A percentile compares a stretch with the other conserved stretches of the same genome.
These are phyloP conservation scores for Buddleja alternifolia DNA, from an alignment of 257 asterid species.

Conservation along the genomic window DNA sequence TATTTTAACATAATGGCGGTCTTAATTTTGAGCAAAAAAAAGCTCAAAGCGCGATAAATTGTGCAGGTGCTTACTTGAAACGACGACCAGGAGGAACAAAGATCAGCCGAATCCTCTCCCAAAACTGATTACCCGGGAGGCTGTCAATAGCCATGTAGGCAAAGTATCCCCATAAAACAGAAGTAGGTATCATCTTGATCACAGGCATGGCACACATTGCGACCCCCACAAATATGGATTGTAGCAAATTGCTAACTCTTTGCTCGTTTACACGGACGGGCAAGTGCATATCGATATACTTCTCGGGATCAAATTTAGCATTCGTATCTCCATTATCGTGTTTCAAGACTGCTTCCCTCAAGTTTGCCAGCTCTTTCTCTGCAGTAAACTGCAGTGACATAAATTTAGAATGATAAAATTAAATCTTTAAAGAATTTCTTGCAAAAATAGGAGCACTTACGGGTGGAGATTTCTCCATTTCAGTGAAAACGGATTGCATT, in stretches of 20 bases:
- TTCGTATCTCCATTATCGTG: conserved; percentile 48
- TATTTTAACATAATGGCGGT: no score
- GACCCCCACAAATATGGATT: conserved; percentile 79
- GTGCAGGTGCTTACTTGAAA: conserved; percentile 74
- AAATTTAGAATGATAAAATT: not conserved
- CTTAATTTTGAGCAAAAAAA: no score
- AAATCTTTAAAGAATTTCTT: not conserved
- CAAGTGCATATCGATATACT: conserved; percentile 77
- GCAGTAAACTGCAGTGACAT: conserved; percentile 51
- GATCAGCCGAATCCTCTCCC: conserved; percentile 86
- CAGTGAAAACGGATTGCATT: conserved; percentile 85
- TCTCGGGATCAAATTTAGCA: conserved; percentile 65
- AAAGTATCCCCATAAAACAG: conserved; percentile 96
- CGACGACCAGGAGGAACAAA: conserved; percentile 83
- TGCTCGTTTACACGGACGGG: conserved; percentile 98
- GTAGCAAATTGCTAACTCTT: conserved; percentile 86
- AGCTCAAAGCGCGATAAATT: no score
- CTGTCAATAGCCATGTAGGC: conserved; percentile 99
- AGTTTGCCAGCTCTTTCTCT: conserved; percentile 67
- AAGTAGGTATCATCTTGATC: conserved; percentile 82
- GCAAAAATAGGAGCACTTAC: conserved; percentile 43
- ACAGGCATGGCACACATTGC: conserved; percentile 72
- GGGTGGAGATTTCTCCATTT: conserved; percentile 72
- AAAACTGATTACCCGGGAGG: conserved; percentile 92
- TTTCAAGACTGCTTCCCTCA: conserved; percentile 85